phyloP scores from a whole-genome alignment of 345 rosid genomes.

The Eucalyptus guilfoylei region DNA sequence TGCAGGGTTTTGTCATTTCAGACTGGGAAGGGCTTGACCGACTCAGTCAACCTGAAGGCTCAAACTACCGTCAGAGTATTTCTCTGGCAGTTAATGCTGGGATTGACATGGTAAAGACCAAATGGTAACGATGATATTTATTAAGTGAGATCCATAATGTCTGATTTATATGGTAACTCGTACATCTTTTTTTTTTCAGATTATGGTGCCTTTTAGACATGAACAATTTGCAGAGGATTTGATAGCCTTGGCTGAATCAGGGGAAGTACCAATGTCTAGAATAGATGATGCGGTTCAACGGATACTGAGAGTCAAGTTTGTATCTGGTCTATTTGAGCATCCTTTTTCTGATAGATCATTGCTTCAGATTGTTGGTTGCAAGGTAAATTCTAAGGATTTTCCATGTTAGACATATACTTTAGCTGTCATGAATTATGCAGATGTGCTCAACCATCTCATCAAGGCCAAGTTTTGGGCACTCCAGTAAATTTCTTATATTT shows the following conservation, averaged over 20 bases:
- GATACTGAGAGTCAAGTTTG: conserved; percentile 81
- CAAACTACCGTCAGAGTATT: conserved; percentile 52
- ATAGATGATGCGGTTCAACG: conserved; percentile 76
- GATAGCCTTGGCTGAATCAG: conserved; percentile 45
- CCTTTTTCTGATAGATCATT: conserved; percentile 67
- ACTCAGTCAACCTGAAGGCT: conserved; percentile 49
- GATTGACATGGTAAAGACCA: conserved; percentile 64
- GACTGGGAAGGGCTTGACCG: conserved; percentile 81
- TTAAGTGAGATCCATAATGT: background rate
- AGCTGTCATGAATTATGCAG: background rate
- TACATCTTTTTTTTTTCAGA: conserved; percentile 16
- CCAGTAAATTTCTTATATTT: background rate
- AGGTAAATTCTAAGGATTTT: conserved; percentile 20
- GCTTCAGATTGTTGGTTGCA: conserved; percentile 64
- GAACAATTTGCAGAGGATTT: conserved; percentile 41
- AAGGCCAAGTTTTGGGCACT: background rate
- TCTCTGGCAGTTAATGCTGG: conserved; percentile 72
- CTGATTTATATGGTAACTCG: background rate
- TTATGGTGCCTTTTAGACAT: conserved; percentile 67
- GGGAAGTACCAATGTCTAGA: conserved; percentile 56
- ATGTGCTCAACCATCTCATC: background rate
- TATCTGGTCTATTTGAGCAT: conserved; percentile 69
- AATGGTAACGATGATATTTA: background rate
- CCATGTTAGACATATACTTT: background rate
- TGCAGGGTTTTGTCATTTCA: conserved; percentile 73